Base-by-base conservation (phyloP, 2,329 filamentous ascomycete genomes). In the Graphilbum ipis-grandicollis region DNA sequence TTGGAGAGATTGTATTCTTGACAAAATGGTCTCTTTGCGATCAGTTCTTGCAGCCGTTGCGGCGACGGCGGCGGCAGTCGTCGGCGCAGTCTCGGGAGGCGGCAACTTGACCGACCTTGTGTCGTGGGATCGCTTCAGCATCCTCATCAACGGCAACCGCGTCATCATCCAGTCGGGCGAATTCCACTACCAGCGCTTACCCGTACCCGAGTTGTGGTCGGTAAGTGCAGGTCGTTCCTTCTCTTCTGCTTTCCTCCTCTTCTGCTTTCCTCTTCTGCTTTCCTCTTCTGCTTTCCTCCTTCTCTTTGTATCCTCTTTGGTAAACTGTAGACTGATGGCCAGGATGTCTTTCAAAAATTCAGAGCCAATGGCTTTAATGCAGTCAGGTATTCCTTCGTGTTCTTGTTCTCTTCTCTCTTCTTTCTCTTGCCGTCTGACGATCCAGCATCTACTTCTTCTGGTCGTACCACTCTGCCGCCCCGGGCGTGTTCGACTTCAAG, bases 351-450 rank as follows among this genome's bases (percentile, higher is more conserved):
- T 46, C 76, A 90, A 48, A 92, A 92, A 56, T 72, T 88, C 53
- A 85, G 79, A 53, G 76, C 80, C 0, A 56, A 85, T 2, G 83
- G 83, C 0, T 86, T 84, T 56, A 88, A 80, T 47, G 68, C 71
- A 32, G 77, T 86, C 43, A 50, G 39, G 42, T 50, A 23, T 13
- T 28, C 26, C 10, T 13, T 13, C 10, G 12, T 28, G 5, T 12
- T 28, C 26, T 13, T 13, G 5, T 28, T 28, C 26, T 28, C 26
- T 28, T 28, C 23, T 28, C 26, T n/a, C 14, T 28, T 5, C 14
- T 28, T n/a, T 9, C 14, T n/a, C 75, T 5, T 68, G 85, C 46
- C 10, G 6, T 23, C 21, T 23, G 10, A 23, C 21, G 6, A n/a
- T 10, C 47, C 35, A 53, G 57, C 40, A 50, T 64, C 23, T 65